Evolutionary conservation across 2,329 filamentous ascomycete species (phyloP), one percentile per base, ranked within the genome.

Genomic region (Epichloe gansuensis): DNA sequence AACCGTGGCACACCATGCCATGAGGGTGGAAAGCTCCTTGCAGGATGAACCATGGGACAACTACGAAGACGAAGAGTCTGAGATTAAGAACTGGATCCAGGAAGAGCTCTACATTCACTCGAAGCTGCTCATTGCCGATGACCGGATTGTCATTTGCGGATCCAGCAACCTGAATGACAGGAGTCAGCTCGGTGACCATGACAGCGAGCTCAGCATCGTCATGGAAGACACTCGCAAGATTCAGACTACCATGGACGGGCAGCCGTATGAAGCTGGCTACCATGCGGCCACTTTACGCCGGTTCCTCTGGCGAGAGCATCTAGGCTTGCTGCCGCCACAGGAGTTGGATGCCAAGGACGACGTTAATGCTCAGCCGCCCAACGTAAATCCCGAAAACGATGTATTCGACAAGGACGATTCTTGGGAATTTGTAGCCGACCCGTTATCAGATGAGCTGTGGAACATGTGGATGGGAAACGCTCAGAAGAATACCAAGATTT

Each of bases 81-180:
- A 97, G 67, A 85, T 90, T 53, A 78, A 85, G 51, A 88, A 94
- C 64, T 94, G 93, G 74, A 85, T 97, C 54, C 91, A 95, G 65
- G 93, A 98, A 66, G 91, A 98, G 67, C 78, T 97, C 2, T 98
- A 98, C 66, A 85, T 97, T 47, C 93, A 98, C 67, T 86, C 83
- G 31, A 98, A 97, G 71, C 76, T 96, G 38, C 77, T 93, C 59
- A 91, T 96, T 59, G 86, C 85, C 1, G 91, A 97, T 64, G 91
- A 97, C 66, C 82, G 83, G 51, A 78, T 89, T 47, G 89, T 87
- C 2, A 81, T 96, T 51, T 93, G 89, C 64, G 89, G 89, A 17
- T 90, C 85, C 28, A 88, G 87, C 57, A 97, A 96, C 68, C 76
- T 96, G 61, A 97, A 96, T 66, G 91, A 97, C 65, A 85, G 91